Base-by-base conservation (phyloP, 345 rosid species). In the Reutealis trisperma region DNA sequence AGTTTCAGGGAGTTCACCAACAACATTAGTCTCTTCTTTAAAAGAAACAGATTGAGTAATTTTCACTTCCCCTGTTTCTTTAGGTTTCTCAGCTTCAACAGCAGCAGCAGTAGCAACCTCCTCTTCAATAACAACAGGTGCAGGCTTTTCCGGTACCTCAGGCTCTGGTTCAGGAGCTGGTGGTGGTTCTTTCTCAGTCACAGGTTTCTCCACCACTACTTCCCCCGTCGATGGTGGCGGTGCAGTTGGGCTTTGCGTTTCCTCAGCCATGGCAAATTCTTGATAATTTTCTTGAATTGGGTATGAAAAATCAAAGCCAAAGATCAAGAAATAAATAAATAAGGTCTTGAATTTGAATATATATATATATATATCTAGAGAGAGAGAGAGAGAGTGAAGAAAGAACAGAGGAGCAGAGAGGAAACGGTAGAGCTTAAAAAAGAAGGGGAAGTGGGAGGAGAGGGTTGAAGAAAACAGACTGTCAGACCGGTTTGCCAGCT, bases 191-290 rank as follows among this genome's bases (percentile, higher is more conserved):
- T 83, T 88, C 78, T 82, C 84, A 0, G 71, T 58, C 19, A 76
- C 12, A 3, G 83, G 64, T 75, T 82, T 81, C 63, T 79, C 87
- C 24, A 62, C 84, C 41, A 27, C 78, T 6, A 78, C 84, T 24
- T 75, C 83, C 76, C 79, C 84, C 13, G 51, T 6, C 1, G 70
- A 10, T 12, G 77, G 77, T 19, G 72, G 75, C 18, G 72, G 74
- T 32, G 85, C 83, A 34, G 81, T 84, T 6, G 90, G 78, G 34
- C 80, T 83, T 6, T 80, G 82, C 24, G 79, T 85, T 67, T 82
- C 90, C 63, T 88, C 88, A 42, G 90, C 87, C 90, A 86, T 88
- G 34, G 72, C 34, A 6, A 47, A 51, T 6, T 16, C 5, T 37
- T 15, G 21, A 4, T 4, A 49, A 37, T 8, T 18, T 16, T 4